Conservation (phyloP, 2,329 filamentous ascomycete genomes). For the Rugonectria rugulosa region DNA sequence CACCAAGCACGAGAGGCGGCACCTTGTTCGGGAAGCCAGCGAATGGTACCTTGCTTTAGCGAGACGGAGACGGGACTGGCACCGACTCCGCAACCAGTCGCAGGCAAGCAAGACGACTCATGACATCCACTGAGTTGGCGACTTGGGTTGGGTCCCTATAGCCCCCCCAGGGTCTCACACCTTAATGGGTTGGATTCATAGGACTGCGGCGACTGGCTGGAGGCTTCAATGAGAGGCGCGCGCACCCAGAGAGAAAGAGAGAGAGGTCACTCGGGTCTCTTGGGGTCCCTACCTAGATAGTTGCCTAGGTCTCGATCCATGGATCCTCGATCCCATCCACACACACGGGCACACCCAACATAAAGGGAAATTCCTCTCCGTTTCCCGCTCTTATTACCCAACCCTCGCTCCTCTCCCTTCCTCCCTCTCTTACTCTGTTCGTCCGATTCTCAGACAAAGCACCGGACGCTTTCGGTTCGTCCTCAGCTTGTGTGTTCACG, state of each 20-base stretch:
- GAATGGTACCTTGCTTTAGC: slow-evolving; percentile 15
- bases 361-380: slow-evolving; percentile 34
- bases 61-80: background rate
- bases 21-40: too few species aligned
- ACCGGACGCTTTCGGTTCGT: slow-evolving; percentile 1
- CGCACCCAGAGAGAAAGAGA: too few species aligned
- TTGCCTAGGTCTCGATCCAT: too few species aligned
- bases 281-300: too few species aligned
- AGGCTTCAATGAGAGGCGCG: background rate
- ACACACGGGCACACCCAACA: slow-evolving; percentile 29
- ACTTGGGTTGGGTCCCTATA: slow-evolving; percentile 9
- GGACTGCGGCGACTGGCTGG: background rate
- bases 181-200: background rate
- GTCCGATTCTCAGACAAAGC: background rate
- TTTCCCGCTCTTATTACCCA: background rate
- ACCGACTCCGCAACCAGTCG: slow-evolving; percentile 5
- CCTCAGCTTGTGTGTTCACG: background rate
- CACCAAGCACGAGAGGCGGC: slow-evolving; percentile 8
- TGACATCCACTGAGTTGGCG: slow-evolving; percentile 6
- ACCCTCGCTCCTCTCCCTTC: background rate
- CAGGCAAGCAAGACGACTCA: too few species aligned
- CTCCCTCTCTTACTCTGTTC: background rate
- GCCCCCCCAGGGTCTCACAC: slow-evolving; percentile 7
- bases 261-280: too few species aligned
- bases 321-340: slow-evolving; percentile 10